Evolutionary conservation across 306 rosid species (phyloP).

Genomic region (Oxytropis ochrocephala): DNA sequence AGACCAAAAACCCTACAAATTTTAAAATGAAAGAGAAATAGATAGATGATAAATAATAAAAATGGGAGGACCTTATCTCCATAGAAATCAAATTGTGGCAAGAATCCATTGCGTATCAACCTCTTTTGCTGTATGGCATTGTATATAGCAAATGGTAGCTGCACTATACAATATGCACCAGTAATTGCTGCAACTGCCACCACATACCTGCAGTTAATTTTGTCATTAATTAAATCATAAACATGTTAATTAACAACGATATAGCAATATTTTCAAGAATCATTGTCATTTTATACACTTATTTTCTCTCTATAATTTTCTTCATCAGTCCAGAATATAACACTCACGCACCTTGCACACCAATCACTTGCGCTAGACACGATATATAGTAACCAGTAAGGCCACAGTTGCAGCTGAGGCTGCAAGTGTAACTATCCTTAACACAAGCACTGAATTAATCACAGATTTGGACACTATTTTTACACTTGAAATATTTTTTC

Average conservation of each 20-base stretch:
- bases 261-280: neutral
- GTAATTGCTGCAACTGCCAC: conserved; percentile 33
- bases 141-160: conserved; percentile 44
- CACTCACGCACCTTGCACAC: no score
- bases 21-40: no score
- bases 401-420: conserved; percentile 25
- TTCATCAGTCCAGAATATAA: no score
- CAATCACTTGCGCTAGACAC: no score
- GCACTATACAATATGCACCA: conserved; percentile 38
- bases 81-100: conserved; percentile 52
- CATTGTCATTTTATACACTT: no score
- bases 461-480: conserved; percentile 29
- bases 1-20: no score
- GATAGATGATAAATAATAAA: no score
- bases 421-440: conserved; percentile 39
- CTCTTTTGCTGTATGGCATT: conserved; percentile 35
- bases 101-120: conserved; percentile 24
- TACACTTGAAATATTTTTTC: neutral
- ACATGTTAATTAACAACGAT: neutral
- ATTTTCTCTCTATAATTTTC: no score
- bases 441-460: conserved; percentile 28
- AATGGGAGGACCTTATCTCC: conserved; percentile 38
- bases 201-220: conserved; percentile 38
- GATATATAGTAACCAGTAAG: conserved; percentile 21
- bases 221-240: neutral